phyloP scores from a whole-genome alignment of 169 alveolate species.

The Theileria equi region DNA sequence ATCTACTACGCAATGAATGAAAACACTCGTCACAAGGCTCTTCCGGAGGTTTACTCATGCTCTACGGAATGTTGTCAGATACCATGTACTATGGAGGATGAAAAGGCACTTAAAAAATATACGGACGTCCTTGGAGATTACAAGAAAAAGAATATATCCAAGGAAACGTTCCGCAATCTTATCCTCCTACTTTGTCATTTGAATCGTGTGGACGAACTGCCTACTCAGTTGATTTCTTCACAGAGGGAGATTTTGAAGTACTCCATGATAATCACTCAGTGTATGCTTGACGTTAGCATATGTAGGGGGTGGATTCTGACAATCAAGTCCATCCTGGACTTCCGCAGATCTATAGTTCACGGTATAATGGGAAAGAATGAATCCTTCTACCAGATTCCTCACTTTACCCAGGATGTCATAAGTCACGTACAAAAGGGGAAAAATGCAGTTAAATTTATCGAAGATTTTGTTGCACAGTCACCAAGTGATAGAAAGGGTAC shows the following conservation, averaged over 20 bases:
- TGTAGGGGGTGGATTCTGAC: conserved; percentile 80
- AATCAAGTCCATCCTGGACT: conserved; percentile 79
- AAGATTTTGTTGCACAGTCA: conserved; percentile 77
- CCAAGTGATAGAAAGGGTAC: conserved; percentile 78
- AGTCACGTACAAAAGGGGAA: conserved; percentile 76
- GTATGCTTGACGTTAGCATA: conserved; percentile 83
- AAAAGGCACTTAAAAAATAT: conserved; percentile 47
- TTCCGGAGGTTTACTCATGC: conserved; percentile 72
- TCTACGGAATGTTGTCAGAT: conserved; percentile 65
- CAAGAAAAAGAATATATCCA: conserved; percentile 51
- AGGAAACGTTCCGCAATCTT: conserved; percentile 70
- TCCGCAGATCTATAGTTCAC: conserved; percentile 85
- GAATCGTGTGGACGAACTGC: conserved; percentile 76
- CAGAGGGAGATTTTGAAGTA: conserved; percentile 70
- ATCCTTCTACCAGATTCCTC: conserved; percentile 85
- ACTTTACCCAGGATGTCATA: conserved; percentile 76
- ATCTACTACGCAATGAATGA: conserved; percentile 68
- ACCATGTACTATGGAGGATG: conserved; percentile 58
- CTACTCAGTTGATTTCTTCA: conserved; percentile 65
- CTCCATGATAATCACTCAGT: conserved; percentile 80
- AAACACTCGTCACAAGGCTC: conserved; percentile 66
- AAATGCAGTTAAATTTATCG: conserved; percentile 71
- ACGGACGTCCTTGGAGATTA: conserved; percentile 57
- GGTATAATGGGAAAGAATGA: conserved; percentile 79
- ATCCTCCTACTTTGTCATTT: conserved; percentile 78